Conservation (phyloP, 2,329 filamentous ascomycete genomes). For the Fusarium brevicatenulatum region DNA sequence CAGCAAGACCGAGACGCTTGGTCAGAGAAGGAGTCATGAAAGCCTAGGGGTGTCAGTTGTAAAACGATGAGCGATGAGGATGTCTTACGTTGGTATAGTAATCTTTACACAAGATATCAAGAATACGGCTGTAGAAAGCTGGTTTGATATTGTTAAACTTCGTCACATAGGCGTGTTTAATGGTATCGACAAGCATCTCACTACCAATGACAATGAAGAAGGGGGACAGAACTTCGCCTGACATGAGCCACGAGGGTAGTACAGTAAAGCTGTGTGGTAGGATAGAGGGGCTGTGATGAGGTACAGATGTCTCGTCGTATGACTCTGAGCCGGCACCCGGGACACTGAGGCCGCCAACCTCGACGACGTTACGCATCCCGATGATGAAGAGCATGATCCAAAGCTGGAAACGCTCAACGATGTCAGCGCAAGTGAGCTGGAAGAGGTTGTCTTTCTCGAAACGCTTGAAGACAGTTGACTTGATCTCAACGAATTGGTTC, state of each 20-base stretch:
- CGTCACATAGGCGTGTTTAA: constrained; percentile 97
- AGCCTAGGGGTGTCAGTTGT: constrained; percentile 62
- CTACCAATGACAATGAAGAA: constrained; percentile 95
- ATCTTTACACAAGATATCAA: constrained; percentile 95
- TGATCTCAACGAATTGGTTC: constrained; percentile 99
- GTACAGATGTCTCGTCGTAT: constrained; percentile 62
- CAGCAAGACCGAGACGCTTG: constrained; percentile 86
- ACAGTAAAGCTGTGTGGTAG: constrained; percentile 92
- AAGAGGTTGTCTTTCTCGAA: constrained; percentile 99
- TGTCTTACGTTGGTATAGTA: constrained; percentile 88
- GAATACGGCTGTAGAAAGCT: constrained; percentile 85
- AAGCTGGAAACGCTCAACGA: constrained; percentile 96
- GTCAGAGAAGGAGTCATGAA: constrained; percentile 92
- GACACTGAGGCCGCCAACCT: constrained; percentile 85
- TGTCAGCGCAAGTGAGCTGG: constrained; percentile 94
- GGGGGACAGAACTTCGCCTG: constrained; percentile 88
- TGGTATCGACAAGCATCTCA: constrained; percentile 95
- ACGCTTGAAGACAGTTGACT: constrained; percentile 97
- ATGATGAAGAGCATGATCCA: constrained; percentile 99
- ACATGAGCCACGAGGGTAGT: constrained; percentile 79
- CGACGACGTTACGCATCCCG: constrained; percentile 93
- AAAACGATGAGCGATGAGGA: background rate
- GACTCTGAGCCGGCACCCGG: constrained; percentile 63
- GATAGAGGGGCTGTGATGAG: constrained; percentile 76
- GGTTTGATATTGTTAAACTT: constrained; percentile 99